Conservation (phyloP, 1,284 basidiomycete genomes). For the Quambalaria eucalypti region DNA sequence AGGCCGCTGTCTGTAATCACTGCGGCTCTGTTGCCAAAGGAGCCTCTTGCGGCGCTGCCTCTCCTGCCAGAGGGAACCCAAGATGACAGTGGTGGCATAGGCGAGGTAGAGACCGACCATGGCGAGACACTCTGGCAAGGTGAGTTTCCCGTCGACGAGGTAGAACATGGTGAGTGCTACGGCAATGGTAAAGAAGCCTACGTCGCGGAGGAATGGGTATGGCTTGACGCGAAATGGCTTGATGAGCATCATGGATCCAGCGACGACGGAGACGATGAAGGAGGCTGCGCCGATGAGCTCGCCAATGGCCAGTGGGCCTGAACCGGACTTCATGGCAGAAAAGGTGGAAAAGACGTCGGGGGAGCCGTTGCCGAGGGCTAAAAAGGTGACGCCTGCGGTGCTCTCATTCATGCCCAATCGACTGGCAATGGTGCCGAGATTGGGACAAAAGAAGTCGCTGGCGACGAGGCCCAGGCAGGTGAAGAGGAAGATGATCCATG, state of each 20-base stretch:
- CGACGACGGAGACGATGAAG: constrained; percentile 91
- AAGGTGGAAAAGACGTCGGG: constrained; percentile 71
- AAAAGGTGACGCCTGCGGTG: constrained; percentile 44
- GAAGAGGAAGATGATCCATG: constrained; percentile 39
- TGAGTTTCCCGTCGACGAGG: constrained; percentile 68
- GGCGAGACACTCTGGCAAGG: constrained; percentile 62
- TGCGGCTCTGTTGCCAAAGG: neutral
- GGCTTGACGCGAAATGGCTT: constrained; percentile 77
- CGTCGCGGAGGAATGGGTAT: constrained; percentile 78
- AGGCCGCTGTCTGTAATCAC: too few species aligned
- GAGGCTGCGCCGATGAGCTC: constrained; percentile 89
- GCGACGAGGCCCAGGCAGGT: constrained; percentile 41
- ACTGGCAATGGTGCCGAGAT: constrained; percentile 36
- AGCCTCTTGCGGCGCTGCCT: constrained; percentile 18
- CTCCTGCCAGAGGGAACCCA: constrained; percentile 64
- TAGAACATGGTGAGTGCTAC: constrained; percentile 66
- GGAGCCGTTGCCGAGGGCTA: constrained; percentile 49
- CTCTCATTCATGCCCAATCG: constrained; percentile 39
- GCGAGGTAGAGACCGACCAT: constrained; percentile 68
- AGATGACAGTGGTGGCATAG: constrained; percentile 70
- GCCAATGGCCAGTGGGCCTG: constrained; percentile 82
- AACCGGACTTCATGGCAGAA: constrained; percentile 74
- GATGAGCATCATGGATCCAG: constrained; percentile 87
- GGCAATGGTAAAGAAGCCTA: constrained; percentile 80
- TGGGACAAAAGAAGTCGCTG: constrained; percentile 44